Percentiles rank a stretch among this genome's conserved stretches.
phyloP scores from a whole-genome alignment of 208 protist genomes.

The Leishmania aethiopica region DNA sequence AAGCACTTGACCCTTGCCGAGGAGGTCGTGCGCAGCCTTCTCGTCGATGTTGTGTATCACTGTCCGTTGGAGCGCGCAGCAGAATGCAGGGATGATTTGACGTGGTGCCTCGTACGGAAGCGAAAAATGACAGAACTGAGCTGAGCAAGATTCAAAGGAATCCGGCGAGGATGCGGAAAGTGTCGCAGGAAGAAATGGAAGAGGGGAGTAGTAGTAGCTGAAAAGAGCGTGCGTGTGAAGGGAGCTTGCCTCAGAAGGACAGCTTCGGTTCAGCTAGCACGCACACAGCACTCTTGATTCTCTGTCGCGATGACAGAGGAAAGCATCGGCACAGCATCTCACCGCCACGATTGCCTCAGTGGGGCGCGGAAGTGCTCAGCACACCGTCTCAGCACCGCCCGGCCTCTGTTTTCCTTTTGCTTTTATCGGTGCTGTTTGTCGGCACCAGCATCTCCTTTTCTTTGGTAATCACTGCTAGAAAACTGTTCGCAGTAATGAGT shows the following conservation, averaged over 20 bases:
- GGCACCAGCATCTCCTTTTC: neutral
- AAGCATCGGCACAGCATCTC: neutral
- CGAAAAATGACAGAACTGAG: neutral
- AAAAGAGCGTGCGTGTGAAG: neutral
- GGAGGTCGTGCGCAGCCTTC: constrained; percentile 23
- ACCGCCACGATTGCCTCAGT: neutral
- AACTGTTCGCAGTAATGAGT: neutral
- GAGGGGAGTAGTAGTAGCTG: neutral
- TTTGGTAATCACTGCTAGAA: constrained; percentile 1
- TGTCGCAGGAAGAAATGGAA: neutral
- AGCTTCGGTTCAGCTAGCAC: neutral
- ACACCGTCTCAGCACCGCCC: neutral
- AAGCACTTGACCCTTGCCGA: constrained; percentile 32
- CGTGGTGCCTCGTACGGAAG: neutral
- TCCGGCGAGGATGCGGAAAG: neutral
- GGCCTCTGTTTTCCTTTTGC: neutral
- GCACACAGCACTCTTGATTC: neutral
- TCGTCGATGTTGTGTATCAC: constrained; percentile 32
- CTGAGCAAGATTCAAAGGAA: neutral
- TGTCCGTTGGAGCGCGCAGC: neutral
- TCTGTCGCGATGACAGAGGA: neutral
- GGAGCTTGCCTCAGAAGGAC: neutral
- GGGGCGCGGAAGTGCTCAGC: neutral
- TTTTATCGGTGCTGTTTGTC: neutral
- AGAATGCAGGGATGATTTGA: neutral